phyloP scores from a whole-genome alignment of 352 stramenopile species.

The Phytophthora citricola region DNA sequence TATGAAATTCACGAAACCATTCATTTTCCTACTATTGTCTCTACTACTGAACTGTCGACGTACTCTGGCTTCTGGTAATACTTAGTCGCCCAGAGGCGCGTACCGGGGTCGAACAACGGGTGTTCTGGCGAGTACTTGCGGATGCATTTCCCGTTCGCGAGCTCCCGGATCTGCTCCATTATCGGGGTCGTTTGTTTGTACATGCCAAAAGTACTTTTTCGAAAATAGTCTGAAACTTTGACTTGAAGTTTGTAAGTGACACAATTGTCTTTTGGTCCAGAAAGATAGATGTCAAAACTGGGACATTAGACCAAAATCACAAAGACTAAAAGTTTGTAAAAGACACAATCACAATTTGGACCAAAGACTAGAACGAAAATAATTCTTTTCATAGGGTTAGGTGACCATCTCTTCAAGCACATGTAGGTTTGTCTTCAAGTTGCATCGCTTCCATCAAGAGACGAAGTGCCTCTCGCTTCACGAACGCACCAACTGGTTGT shows the following conservation, averaged over 20 bases:
- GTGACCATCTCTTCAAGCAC: too few relatives aligned
- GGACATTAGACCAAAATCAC: too few relatives aligned
- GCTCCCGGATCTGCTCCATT: conserved; percentile 43
- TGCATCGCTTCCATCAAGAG: conserved; percentile 16
- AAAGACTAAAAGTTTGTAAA: too few relatives aligned
- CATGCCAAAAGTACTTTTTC: too few relatives aligned
- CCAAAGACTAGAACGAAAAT: too few relatives aligned
- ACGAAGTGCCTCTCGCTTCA: conserved; percentile 26
- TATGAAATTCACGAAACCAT: conserved; percentile 6
- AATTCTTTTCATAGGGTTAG: too few relatives aligned
- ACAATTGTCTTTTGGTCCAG: too few relatives aligned
- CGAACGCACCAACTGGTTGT: conserved; percentile 12
- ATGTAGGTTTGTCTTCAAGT: conserved; percentile 2
- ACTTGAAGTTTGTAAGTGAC: too few relatives aligned
- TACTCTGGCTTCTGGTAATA: conserved; percentile 51
- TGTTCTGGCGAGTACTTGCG: conserved; percentile 63
- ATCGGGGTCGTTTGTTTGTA: too few relatives aligned
- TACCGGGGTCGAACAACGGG: conserved; percentile 52
- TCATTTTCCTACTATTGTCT: too few relatives aligned
- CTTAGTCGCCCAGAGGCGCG: conserved; percentile 47
- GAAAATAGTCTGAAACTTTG: background rate
- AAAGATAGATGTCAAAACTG: too few relatives aligned
- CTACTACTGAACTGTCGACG: background rate
- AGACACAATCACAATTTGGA: too few relatives aligned
- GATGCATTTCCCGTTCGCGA: conserved; percentile 54